phyloP scores from a whole-genome alignment of 169 alveolate species.

The Plasmodium gaboni region DNA sequence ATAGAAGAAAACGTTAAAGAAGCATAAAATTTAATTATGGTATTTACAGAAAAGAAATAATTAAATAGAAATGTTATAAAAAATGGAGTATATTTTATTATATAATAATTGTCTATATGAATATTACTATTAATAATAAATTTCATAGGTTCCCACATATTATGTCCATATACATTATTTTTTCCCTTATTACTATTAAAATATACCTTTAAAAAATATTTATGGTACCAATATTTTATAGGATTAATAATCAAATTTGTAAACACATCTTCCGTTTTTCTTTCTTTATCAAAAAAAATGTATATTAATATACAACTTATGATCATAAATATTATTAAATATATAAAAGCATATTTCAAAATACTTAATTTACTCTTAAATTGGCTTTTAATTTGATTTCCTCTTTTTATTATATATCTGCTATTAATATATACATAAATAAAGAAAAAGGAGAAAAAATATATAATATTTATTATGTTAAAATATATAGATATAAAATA shows the following conservation, averaged over 20 bases:
- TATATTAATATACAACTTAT: constrained; percentile 27
- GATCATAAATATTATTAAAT: constrained; percentile 5
- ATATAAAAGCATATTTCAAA: constrained; percentile 28
- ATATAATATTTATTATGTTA: constrained; percentile 20
- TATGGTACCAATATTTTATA: too few species aligned
- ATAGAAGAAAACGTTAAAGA: constrained; percentile 52
- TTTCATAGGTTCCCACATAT: constrained; percentile 1
- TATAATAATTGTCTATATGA: not conserved
- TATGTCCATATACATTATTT: not conserved
- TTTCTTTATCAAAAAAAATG: constrained; percentile 16
- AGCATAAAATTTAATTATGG: constrained; percentile 40
- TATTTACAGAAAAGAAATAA: constrained; percentile 31
- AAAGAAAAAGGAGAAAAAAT: constrained; percentile 40
- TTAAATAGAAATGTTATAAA: constrained; percentile 36
- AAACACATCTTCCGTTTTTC: too few species aligned
- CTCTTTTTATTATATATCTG: constrained; percentile 52
- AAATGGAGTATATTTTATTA: constrained; percentile 19
- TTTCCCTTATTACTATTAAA: not conserved
- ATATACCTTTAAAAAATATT: not conserved
- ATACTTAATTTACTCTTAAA: constrained; percentile 30
- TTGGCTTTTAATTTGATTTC: constrained; percentile 23
- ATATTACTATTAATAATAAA: not conserved
- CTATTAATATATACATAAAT: constrained; percentile 60
- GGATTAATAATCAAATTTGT: too few species aligned
- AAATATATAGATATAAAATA: constrained; percentile 54